These are phyloP conservation scores for Kodamaea fukazawae DNA, from an alignment of 805 yeast genomes.

Conservation along the genomic window DNA sequence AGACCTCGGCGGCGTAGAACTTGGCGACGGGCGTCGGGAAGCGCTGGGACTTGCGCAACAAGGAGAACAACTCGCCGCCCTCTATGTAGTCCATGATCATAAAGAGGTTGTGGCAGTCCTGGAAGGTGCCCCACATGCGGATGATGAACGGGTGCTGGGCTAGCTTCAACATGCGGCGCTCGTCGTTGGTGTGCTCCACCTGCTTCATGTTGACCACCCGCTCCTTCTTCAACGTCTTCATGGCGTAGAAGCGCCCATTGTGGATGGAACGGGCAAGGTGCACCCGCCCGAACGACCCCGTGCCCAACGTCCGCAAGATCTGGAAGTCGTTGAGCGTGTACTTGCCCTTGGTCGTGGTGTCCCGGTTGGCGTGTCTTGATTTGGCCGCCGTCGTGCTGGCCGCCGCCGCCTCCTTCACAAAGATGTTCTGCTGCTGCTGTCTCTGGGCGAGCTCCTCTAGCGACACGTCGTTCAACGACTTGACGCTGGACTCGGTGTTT, in stretches of 20 bases:
- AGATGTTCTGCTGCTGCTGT: constrained; percentile 29
- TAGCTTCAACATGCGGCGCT: constrained; percentile 54
- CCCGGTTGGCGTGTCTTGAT: constrained; percentile 13
- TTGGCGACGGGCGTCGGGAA: constrained; percentile 65
- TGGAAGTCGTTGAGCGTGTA: constrained; percentile 56
- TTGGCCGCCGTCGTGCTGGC: constrained; percentile 14
- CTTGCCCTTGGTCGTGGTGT: constrained; percentile 52
- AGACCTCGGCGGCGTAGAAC: constrained; percentile 62
- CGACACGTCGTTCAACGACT: constrained; percentile 26
- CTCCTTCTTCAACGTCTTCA: constrained; percentile 55
- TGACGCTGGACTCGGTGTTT: constrained; percentile 19
- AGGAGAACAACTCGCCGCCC: constrained; percentile 59
- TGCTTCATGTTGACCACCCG: constrained; percentile 61
- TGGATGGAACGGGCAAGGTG: constrained; percentile 58
- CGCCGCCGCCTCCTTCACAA: constrained; percentile 38
- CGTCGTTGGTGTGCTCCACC: constrained; percentile 64
- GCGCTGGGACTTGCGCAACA: constrained; percentile 54
- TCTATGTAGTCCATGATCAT: constrained; percentile 68
- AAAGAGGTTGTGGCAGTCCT: constrained; percentile 53
- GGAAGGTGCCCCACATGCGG: constrained; percentile 68
- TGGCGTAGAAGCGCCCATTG: constrained; percentile 58
- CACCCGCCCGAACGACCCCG: constrained; percentile 61
- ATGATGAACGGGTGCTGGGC: constrained; percentile 61
- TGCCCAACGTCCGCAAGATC: constrained; percentile 55
- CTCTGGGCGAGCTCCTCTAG: constrained; percentile 26